Base-by-base conservation (phyloP, 306 rosid genomes). In the Castanospermum australe region DNA sequence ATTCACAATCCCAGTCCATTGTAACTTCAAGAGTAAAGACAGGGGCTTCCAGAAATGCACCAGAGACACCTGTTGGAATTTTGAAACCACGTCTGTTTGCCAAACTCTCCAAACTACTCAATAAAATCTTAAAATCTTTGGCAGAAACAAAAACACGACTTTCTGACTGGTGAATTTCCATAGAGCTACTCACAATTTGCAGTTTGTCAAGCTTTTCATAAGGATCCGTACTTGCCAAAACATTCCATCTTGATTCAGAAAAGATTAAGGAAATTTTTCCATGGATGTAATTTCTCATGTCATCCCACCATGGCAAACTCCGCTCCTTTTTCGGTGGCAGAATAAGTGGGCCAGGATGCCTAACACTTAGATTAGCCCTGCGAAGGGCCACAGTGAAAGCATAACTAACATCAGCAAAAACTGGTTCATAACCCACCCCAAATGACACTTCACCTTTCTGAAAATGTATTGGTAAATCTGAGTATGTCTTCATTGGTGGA, bases 281-380 rank as follows among this genome's bases (percentile, higher is more conserved):
- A 75, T 96, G 99, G 45, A 93, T 91, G 85, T 93, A 96, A 87
- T 91, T 87, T 88, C 99, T 93, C 85, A 90, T 87, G 86, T 96
- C 99, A 86, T 96, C 99, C 99, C 99, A 96, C 99, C 99, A 96
- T 38, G 99, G 99, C 85, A 96, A 90, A 83, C 92, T 93, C 77
- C 91, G 89, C 79, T 96, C 99, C 82, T 91, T 96, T 84, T 96
- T 96, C 6, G 90, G 93, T 8, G 92, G 92, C 77, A 7, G 82
- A 59, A 89, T 78, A 76, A 71, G 89, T 76, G 94, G 88, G 44
- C 85, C 79, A 60, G 88, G 87, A 73, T 84, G 75, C 82, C 85
- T 88, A 8, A 88, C 79, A 84, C 96, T 89, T 59, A 96, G 89
- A 90, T 96, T 91, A 78, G 99, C 99, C 90, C 99, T 90, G 48